Evolutionary conservation across 1,284 basidiomycete genomes (phyloP).

Genomic region (Rhodotorula sp.): DNA sequence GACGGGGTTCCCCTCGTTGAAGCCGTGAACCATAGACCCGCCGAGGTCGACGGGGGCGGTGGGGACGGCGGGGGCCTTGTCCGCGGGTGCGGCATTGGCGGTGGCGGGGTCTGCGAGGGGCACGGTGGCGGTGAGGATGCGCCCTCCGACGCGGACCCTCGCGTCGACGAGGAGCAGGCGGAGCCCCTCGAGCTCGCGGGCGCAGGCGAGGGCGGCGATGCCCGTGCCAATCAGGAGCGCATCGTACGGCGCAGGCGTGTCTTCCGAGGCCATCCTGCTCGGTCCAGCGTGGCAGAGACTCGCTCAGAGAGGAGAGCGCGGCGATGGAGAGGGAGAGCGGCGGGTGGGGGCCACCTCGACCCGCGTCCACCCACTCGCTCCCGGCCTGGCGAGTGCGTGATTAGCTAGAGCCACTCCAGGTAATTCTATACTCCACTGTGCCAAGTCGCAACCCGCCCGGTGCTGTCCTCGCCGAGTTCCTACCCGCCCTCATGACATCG

Average conservation of each 20-base stretch:
- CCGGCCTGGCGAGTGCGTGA: not conserved
- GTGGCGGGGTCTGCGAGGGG: not conserved
- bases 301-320: not conserved
- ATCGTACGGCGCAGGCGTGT: slow-evolving; percentile 2
- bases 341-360: not conserved
- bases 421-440: too few relatives aligned
- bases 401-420: too few relatives aligned
- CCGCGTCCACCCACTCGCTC: not conserved
- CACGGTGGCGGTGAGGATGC: slow-evolving; percentile 16
- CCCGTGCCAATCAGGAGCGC: slow-evolving; percentile 35
- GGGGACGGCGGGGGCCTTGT: not conserved
- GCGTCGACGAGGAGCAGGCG: slow-evolving; percentile 60
- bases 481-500: too few relatives aligned
- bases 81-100: not conserved
- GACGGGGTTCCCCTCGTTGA: slow-evolving; percentile 17
- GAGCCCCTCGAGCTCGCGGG: slow-evolving; percentile 51
- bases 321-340: not conserved
- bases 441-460: too few relatives aligned
- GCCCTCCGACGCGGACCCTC: slow-evolving; percentile 30
- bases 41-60: slow-evolving; percentile 19
- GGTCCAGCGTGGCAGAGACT: too few relatives aligned
- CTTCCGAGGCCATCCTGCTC: not conserved
- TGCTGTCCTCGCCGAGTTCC: too few relatives aligned
- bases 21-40: slow-evolving; percentile 36
- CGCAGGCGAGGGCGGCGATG: slow-evolving; percentile 56